These are phyloP conservation scores for Penicillium malachiteum DNA, from an alignment of 495 filamentous ascomycete genomes.

Conservation along the genomic window DNA sequence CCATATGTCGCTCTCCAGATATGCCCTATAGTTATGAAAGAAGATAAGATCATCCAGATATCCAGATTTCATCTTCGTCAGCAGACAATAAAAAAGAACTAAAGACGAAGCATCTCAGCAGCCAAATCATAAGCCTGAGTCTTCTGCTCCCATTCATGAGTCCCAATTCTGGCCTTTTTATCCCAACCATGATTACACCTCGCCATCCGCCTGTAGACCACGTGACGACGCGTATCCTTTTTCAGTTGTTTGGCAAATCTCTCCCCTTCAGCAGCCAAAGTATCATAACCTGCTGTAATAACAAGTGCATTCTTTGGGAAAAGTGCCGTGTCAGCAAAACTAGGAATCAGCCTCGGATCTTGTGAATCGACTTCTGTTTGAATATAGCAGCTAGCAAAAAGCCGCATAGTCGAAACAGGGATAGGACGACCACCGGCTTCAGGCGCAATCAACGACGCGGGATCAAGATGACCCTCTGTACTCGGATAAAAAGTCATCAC, in stretches of 20 bases:
- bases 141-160: not conserved
- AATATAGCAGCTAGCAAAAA: slow-evolving; percentile 4
- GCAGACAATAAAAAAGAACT: not conserved
- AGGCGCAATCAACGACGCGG: slow-evolving; percentile 3
- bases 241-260: not conserved
- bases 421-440: slow-evolving; percentile 1
- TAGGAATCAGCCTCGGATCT: slow-evolving; percentile 3
- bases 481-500: slow-evolving; percentile 8
- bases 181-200: slow-evolving; percentile 6
- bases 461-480: slow-evolving; percentile 3
- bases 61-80: too few species aligned
- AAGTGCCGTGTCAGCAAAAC: not conserved
- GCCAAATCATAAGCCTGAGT: slow-evolving; percentile 6
- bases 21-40: not conserved
- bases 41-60: too few species aligned
- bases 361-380: not conserved
- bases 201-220: slow-evolving; percentile 3
- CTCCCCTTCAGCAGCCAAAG: slow-evolving; percentile 4
- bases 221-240: not conserved
- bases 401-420: not conserved
- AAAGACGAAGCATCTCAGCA: slow-evolving; percentile 6
- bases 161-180: not conserved
- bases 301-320: slow-evolving; percentile 2
- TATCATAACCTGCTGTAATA: slow-evolving; percentile 5
- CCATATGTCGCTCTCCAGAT: not conserved